phyloP scores from a whole-genome alignment of 305 asterid species.

The Fraxinus albicans region DNA sequence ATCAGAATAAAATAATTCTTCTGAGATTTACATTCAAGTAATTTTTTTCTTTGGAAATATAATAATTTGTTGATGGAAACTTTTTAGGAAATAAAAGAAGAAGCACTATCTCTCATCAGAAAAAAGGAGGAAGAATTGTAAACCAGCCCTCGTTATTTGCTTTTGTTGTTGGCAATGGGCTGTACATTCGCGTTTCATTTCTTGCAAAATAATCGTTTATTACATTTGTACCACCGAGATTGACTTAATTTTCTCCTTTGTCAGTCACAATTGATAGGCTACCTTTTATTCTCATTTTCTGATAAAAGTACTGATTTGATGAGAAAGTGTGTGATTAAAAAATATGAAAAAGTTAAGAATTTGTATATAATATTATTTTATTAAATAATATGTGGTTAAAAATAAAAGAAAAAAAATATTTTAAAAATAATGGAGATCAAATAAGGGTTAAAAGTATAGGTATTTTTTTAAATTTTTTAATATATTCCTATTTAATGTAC shows the following conservation, averaged over 20 bases:
- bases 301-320: too few relatives aligned
- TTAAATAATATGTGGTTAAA: too few relatives aligned
- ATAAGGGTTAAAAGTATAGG: background rate
- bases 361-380: too few relatives aligned
- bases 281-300: background rate
- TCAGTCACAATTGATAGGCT: background rate
- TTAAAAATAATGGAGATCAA: too few relatives aligned
- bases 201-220: background rate
- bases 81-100: constrained; percentile 16
- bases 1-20: background rate
- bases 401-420: too few relatives aligned
- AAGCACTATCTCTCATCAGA: constrained; percentile 4
- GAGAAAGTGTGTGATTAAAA: too few relatives aligned
- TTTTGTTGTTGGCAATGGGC: constrained; percentile 13
- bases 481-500: too few relatives aligned
- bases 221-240: too few relatives aligned
- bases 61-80: background rate
- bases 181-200: background rate
- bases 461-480: too few relatives aligned
- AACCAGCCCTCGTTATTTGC: constrained; percentile 21
- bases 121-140: constrained; percentile 17
- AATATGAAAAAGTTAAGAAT: too few relatives aligned
- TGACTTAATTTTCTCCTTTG: too few relatives aligned
- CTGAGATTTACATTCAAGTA: background rate
- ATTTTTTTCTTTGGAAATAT: background rate